phyloP scores from a whole-genome alignment of 768 basidiomycete genomes.

The Termitomyces sp. region DNA sequence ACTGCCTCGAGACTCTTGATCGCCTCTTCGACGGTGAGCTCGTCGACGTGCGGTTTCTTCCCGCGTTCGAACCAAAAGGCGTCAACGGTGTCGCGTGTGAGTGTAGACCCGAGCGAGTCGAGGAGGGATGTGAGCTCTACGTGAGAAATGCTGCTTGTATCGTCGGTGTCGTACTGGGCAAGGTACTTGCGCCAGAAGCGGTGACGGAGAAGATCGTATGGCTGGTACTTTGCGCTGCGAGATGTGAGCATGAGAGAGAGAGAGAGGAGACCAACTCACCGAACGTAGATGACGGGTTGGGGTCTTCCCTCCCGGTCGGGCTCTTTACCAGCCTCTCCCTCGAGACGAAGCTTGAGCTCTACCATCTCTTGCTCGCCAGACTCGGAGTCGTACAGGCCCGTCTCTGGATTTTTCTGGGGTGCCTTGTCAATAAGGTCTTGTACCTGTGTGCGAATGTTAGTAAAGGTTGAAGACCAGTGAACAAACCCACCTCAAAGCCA shows the following conservation, averaged over 20 bases:
- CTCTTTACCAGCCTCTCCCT: conserved; percentile 44
- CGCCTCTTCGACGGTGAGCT: conserved; percentile 73
- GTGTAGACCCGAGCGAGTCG: conserved; percentile 93
- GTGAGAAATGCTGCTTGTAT: conserved; percentile 66
- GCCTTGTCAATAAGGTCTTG: conserved; percentile 62
- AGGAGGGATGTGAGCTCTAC: conserved; percentile 93
- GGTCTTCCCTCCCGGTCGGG: conserved; percentile 66
- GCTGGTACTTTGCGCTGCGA: conserved; percentile 85
- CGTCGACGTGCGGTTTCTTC: conserved; percentile 60
- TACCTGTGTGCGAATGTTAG: neutral
- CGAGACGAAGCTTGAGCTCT: conserved; percentile 62
- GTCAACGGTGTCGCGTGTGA: conserved; percentile 72
- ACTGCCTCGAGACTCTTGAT: conserved; percentile 86
- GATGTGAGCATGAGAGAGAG: neutral
- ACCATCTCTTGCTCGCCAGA: conserved; percentile 63
- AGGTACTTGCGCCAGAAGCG: conserved; percentile 89
- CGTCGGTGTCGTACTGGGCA: conserved; percentile 86
- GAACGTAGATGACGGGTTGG: conserved; percentile 62
- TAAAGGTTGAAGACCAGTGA: neutral
- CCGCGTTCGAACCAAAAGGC: conserved; percentile 73
- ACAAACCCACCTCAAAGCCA: conserved; percentile 47
- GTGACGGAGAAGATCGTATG: conserved; percentile 87
- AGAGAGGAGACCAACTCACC: conserved; percentile 30
- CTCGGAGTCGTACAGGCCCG: conserved; percentile 52
- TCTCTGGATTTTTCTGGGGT: conserved; percentile 55